A percentile compares a stretch with the other conserved stretches of the same genome.
Evolutionary conservation across 129 eudicot genomes (phyloP).

Genomic region (Artemisia tridentata): DNA sequence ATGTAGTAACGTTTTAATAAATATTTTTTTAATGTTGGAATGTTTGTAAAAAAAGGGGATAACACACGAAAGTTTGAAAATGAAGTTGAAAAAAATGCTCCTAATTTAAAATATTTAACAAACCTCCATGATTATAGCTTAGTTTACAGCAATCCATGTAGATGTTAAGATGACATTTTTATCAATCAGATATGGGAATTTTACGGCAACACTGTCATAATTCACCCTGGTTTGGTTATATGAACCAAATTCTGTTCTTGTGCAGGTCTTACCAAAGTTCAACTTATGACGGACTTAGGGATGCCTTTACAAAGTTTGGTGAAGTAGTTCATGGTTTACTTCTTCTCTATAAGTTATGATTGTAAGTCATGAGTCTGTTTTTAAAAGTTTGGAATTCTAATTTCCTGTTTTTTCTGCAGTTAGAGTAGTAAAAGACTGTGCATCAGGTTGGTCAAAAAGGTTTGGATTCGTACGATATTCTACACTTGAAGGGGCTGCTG

Average conservation of each 20-base stretch:
- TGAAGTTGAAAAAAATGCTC: too few species aligned
- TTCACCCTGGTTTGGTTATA: neutral
- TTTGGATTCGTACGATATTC: constrained; percentile 81
- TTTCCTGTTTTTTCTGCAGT: constrained; percentile 45
- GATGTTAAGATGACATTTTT: too few species aligned
- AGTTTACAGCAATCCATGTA: too few species aligned
- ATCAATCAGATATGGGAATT: neutral
- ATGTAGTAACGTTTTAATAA: too few species aligned
- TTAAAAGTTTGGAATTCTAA: neutral
- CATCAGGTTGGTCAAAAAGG: constrained; percentile 78
- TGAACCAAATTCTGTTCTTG: neutral
- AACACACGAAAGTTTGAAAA: too few species aligned
- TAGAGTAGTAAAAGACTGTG: constrained; percentile 83
- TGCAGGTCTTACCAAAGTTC: constrained; percentile 85
- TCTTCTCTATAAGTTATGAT: neutral
- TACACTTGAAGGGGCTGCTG: constrained; percentile 68
- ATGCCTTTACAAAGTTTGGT: constrained; percentile 80
- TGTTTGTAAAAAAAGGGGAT: too few species aligned
- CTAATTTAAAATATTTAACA: too few species aligned
- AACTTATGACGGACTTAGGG: constrained; percentile 17
- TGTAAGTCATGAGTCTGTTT: neutral
- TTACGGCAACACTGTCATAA: neutral
- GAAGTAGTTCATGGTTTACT: constrained; percentile 64
- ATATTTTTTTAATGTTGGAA: too few species aligned
- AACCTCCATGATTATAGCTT: too few species aligned